Evolutionary conservation across 2,329 filamentous ascomycete genomes (phyloP).

Genomic region (Colletotrichum acutatum): DNA sequence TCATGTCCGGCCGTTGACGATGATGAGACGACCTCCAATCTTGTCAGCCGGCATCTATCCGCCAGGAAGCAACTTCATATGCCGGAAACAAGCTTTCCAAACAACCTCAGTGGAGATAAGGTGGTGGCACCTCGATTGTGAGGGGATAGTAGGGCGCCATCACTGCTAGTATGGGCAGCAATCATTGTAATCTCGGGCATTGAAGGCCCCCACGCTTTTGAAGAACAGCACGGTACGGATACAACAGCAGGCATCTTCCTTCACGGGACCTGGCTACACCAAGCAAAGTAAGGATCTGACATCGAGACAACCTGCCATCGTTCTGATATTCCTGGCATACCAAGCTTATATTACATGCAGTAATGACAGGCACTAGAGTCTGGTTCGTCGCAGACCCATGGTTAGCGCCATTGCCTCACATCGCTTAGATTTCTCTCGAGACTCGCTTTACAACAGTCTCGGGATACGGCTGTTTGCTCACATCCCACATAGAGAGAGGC

Average conservation of each 20-base stretch:
- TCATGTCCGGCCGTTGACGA: background rate
- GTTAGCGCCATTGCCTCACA: conserved; percentile 24
- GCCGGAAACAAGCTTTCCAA: conserved; percentile 28
- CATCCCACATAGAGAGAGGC: background rate
- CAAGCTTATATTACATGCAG: conserved; percentile 37
- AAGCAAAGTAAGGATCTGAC: conserved; percentile 11
- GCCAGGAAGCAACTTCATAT: conserved; percentile 11
- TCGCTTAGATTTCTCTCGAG: conserved; percentile 21
- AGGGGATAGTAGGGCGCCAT: background rate
- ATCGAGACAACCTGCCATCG: conserved; percentile 34
- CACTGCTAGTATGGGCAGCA: background rate
- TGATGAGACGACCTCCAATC: too few species aligned
- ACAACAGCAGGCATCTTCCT: background rate
- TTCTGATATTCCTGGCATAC: conserved; percentile 36
- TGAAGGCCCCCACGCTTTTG: too few species aligned
- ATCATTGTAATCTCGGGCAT: background rate
- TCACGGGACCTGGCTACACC: background rate
- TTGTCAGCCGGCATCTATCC: conserved; percentile 2
- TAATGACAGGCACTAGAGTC: conserved; percentile 37
- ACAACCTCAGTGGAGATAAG: background rate
- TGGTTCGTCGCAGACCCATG: conserved; percentile 34
- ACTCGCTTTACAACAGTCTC: background rate
- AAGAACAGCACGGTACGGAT: background rate
- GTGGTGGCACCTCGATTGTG: background rate
- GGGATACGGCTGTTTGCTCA: background rate